Evolutionary conservation across 768 basidiomycete genomes (phyloP), one percentile per base, ranked within the genome.

Genomic region (Hypholoma sublateritium): DNA sequence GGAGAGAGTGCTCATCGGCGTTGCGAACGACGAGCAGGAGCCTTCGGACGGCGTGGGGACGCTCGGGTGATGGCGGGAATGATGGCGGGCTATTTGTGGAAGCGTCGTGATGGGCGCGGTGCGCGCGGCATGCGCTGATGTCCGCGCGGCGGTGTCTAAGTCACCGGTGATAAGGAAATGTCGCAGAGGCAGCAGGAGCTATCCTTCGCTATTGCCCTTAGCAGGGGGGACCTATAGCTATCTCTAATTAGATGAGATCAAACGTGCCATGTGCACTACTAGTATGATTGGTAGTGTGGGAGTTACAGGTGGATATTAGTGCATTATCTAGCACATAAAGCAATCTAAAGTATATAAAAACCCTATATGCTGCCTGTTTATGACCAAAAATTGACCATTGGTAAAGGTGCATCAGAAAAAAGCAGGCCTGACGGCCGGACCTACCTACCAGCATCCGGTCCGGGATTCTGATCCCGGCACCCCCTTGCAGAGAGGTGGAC

Each of bases 401-500:
- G n/a, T n/a, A n/a, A n/a, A n/a, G n/a, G n/a, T n/a, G n/a, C n/a
- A n/a, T n/a, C n/a, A n/a, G n/a, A n/a, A n/a, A n/a, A n/a, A n/a
- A n/a, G n/a, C n/a, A n/a, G n/a, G n/a, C n/a, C n/a, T n/a, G n/a
- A n/a, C n/a, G n/a, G n/a, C n/a, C n/a, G n/a, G n/a, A n/a, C n/a
- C n/a, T n/a, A n/a, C n/a, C n/a, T n/a, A n/a, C n/a, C n/a, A n/a
- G n/a, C n/a, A n/a, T n/a, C n/a, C n/a, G n/a, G n/a, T n/a, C n/a
- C n/a, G n/a, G n/a, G n/a, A n/a, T n/a, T n/a, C n/a, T n/a, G n/a
- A n/a, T n/a, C n/a, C n/a, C n/a, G n/a, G n/a, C n/a, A n/a, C n/a
- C n/a, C n/a, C n/a, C n/a, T n/a, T 2, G 68, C 67, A 16, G 66
- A 34, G 4, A 73, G 50, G 58, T 74, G 67, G 37, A 64, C 57